Evolutionary conservation across 2,329 filamentous ascomycete genomes (phyloP).

Genomic region (Cryphonectria carpinicola): DNA sequence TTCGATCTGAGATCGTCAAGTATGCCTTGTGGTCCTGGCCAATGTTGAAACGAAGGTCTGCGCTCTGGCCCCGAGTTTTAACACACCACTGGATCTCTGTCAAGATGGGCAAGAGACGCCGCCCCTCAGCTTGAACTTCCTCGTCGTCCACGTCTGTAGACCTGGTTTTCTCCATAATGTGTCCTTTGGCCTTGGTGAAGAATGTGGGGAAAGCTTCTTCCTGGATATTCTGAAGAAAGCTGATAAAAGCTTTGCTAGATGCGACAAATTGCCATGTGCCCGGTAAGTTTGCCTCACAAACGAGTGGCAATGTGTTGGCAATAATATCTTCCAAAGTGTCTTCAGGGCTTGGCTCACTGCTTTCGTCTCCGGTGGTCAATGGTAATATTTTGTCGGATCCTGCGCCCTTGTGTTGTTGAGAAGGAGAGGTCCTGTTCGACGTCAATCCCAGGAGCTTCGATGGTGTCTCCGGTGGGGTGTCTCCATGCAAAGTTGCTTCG

Average conservation of each 20-base stretch:
- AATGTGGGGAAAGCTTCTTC: conserved; percentile 1
- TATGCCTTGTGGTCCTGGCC: too few species aligned
- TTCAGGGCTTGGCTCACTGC: neutral
- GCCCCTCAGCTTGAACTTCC: neutral
- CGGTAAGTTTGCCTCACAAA: neutral
- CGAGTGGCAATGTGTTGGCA: neutral
- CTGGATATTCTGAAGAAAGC: neutral
- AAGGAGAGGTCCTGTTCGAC: neutral
- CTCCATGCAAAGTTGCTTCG: neutral
- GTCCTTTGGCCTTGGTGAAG: neutral
- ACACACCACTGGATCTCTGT: neutral
- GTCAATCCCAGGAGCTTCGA: neutral
- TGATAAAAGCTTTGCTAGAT: neutral
- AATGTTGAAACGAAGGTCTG: neutral
- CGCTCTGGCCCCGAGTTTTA: neutral
- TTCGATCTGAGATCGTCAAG: neutral
- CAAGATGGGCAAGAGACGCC: neutral
- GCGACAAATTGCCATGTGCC: neutral
- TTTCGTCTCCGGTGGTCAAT: neutral
- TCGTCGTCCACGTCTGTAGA: neutral
- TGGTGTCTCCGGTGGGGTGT: neutral
- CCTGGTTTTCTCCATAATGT: neutral
- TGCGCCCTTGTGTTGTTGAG: neutral
- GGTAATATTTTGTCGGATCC: neutral
- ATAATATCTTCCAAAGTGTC: neutral